Conservation (phyloP, 495 filamentous ascomycete species). For the Pyrenula massariospora region DNA sequence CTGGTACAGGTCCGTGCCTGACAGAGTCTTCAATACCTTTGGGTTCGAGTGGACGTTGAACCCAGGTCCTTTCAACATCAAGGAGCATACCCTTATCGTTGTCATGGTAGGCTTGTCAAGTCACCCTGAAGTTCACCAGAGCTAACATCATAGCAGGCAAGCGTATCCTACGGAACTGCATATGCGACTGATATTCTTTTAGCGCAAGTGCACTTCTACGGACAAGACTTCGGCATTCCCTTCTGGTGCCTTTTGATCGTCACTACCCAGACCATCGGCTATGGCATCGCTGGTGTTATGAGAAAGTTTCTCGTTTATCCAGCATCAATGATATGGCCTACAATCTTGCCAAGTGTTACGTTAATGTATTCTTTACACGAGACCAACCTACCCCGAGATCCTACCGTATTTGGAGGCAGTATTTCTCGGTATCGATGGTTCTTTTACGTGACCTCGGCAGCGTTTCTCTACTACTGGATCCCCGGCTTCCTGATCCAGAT, state of each 20-base stretch:
- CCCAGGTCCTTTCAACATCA: slow-evolving; percentile 68
- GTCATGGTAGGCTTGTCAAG: slow-evolving; percentile 46
- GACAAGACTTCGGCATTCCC: slow-evolving; percentile 51
- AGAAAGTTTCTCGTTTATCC: slow-evolving; percentile 49
- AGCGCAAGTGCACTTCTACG: slow-evolving; percentile 55
- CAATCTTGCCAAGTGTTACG: slow-evolving; percentile 13
- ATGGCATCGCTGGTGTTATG: slow-evolving; percentile 59
- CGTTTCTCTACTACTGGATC: slow-evolving; percentile 45
- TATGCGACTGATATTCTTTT: slow-evolving; percentile 61
- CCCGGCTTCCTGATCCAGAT: slow-evolving; percentile 47
- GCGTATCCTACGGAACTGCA: slow-evolving; percentile 48
- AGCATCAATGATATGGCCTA: slow-evolving; percentile 23
- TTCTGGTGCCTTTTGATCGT: slow-evolving; percentile 60
- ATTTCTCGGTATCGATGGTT: slow-evolving; percentile 50
- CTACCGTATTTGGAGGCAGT: slow-evolving; percentile 35
- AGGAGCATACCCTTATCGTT: slow-evolving; percentile 67
- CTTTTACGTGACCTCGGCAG: slow-evolving; percentile 26
- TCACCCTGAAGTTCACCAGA: too few relatives aligned
- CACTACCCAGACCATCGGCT: slow-evolving; percentile 62
- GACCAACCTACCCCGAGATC: slow-evolving; percentile 22
- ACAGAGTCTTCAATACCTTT: slow-evolving; percentile 37
- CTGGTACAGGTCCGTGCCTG: slow-evolving; percentile 44
- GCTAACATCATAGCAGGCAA: slow-evolving; percentile 20
- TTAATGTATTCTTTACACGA: slow-evolving; percentile 33
- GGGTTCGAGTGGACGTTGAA: slow-evolving; percentile 47